Evolutionary conservation across 2,329 filamentous ascomycete species (phyloP).

Genomic region (Monilinia fructigena): DNA sequence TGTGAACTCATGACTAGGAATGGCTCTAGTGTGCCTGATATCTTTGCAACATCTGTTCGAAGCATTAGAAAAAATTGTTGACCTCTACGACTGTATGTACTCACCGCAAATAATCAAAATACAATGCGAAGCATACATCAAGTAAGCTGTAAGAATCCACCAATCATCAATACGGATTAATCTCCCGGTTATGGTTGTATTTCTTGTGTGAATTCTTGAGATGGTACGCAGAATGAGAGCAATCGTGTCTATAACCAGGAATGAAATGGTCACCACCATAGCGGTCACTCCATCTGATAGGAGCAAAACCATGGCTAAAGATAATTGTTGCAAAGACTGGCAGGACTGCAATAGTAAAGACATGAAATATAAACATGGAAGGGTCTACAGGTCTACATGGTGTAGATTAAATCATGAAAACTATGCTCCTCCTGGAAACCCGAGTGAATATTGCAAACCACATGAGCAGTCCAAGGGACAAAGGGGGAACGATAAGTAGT

Average conservation of each 20-base stretch:
- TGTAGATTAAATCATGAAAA: neutral
- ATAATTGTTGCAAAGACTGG: neutral
- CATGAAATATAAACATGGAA: neutral
- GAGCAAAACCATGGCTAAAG: conserved; percentile 4
- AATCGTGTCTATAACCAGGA: conserved; percentile 14
- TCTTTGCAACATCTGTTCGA: conserved; percentile 7
- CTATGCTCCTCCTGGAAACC: neutral
- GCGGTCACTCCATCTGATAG: conserved; percentile 9
- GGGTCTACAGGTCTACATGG: conserved; percentile 10
- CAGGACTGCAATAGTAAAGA: neutral
- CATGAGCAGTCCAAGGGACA: neutral
- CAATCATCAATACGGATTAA: conserved; percentile 16
- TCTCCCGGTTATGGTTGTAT: neutral
- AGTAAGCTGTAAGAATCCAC: conserved; percentile 18
- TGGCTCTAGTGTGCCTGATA: conserved; percentile 20
- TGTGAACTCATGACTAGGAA: neutral
- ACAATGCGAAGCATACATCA: conserved; percentile 13
- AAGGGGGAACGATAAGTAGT: neutral
- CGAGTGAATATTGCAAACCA: conserved; percentile 10
- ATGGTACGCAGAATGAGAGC: conserved; percentile 8
- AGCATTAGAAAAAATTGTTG: neutral
- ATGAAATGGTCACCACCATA: conserved; percentile 3
- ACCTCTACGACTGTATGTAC: neutral
- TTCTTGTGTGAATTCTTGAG: conserved; percentile 13
- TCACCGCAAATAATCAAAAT: conserved; percentile 18